phyloP scores from a whole-genome alignment of 2,329 filamentous ascomycete species.

The Aspergillus floridensis region DNA sequence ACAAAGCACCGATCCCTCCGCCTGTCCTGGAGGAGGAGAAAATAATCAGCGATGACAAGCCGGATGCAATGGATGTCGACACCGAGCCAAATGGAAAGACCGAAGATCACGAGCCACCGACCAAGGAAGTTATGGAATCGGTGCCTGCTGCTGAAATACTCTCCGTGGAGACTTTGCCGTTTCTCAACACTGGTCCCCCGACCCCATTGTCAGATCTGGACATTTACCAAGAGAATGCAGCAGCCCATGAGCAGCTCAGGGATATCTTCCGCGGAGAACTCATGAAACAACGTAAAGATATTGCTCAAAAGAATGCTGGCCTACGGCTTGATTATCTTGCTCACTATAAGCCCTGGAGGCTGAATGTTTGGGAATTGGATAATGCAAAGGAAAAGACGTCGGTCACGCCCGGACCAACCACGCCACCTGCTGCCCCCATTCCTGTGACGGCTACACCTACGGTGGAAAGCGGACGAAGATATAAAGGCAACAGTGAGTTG shows the following conservation, averaged over 20 bases:
- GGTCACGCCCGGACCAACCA: slow-evolving; percentile 36
- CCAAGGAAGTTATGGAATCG: slow-evolving; percentile 17
- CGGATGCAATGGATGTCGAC: slow-evolving; percentile 6
- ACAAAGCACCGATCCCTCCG: slow-evolving; percentile 14
- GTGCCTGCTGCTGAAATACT: slow-evolving; percentile 26
- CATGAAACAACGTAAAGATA: slow-evolving; percentile 38
- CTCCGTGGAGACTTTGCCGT: slow-evolving; percentile 46
- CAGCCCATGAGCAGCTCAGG: slow-evolving; percentile 39
- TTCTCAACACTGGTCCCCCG: slow-evolving; percentile 42
- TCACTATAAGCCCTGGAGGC: slow-evolving; percentile 47
- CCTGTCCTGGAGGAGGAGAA: slow-evolving; percentile 4
- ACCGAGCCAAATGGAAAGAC: slow-evolving; percentile 16
- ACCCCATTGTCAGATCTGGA: slow-evolving; percentile 47
- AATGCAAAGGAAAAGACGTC: slow-evolving; percentile 39
- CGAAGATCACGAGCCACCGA: slow-evolving; percentile 13
- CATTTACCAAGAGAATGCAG: slow-evolving; percentile 42
- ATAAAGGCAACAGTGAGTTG: slow-evolving; percentile 50
- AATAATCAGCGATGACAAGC: slow-evolving; percentile 5
- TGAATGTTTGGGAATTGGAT: slow-evolving; percentile 44
- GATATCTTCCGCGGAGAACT: slow-evolving; percentile 39
- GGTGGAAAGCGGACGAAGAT: slow-evolving; percentile 41
- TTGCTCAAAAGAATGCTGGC: slow-evolving; percentile 39
- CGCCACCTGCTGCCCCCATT: slow-evolving; percentile 34
- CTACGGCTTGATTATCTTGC: slow-evolving; percentile 41
- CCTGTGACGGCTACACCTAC: slow-evolving; percentile 32